These are phyloP conservation scores for Yamadazyma oceani DNA, from an alignment of 1,139 yeast species.

Conservation along the genomic window DNA sequence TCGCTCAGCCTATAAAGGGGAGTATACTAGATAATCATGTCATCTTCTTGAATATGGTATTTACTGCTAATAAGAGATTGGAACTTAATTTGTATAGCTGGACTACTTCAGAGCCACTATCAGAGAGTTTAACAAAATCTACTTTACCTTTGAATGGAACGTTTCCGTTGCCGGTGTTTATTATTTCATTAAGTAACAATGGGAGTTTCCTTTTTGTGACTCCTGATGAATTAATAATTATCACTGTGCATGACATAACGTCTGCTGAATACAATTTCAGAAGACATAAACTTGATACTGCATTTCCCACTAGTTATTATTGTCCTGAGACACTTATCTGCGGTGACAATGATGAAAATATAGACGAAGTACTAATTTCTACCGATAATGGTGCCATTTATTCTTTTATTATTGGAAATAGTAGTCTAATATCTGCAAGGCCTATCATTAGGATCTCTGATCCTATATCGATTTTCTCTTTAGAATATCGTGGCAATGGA, in stretches of 20 bases:
- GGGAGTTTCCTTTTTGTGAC: conserved; percentile 38
- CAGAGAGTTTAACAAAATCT: conserved; percentile 20
- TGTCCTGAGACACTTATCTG: conserved; percentile 23
- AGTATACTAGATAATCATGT: conserved; percentile 29
- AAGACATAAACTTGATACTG: conserved; percentile 13
- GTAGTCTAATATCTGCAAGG: conserved; percentile 10
- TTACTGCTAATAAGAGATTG: conserved; percentile 38
- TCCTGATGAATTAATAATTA: conserved; percentile 25
- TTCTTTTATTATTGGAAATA: conserved; percentile 24
- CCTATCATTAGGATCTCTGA: conserved; percentile 32
- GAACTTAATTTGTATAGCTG: conserved; percentile 42
- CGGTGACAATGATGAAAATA: conserved; percentile 8
- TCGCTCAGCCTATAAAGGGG: conserved; percentile 35
- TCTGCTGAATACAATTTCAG: conserved; percentile 45
- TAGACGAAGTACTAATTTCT: conserved; percentile 40
- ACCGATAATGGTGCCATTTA: conserved; percentile 44
- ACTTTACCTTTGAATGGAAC: conserved; percentile 36
- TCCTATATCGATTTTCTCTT: conserved; percentile 33
- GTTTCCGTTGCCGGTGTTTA: conserved; percentile 42
- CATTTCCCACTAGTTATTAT: conserved; percentile 43
- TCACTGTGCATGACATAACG: conserved; percentile 45
- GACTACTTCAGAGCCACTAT: conserved; percentile 33
- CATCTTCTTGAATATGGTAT: conserved; percentile 35
- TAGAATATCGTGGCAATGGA: conserved; percentile 21
- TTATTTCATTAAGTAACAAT: conserved; percentile 34